phyloP scores from a whole-genome alignment of 2,329 filamentous ascomycete genomes.

The Phoma sp. region DNA sequence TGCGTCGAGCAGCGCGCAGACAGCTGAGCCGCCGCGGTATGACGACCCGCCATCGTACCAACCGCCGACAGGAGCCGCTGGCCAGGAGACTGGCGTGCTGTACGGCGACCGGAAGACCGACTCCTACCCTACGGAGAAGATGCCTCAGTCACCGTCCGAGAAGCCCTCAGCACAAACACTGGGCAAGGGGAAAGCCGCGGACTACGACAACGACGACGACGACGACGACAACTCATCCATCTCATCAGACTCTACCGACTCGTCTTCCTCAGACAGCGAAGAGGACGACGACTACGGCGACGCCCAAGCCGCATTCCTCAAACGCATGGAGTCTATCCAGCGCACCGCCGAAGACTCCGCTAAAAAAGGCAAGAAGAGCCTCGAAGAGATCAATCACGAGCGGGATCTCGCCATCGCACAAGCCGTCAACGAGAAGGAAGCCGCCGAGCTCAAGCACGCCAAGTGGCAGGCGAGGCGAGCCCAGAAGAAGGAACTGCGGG shows the following conservation, averaged over 20 bases:
- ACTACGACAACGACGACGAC: slow-evolving; percentile 16
- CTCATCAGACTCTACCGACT: slow-evolving; percentile 32
- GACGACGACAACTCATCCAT: slow-evolving; percentile 29
- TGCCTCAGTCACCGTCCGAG: background rate
- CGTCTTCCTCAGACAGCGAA: slow-evolving; percentile 19
- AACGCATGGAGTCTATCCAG: slow-evolving; percentile 34
- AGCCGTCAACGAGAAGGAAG: slow-evolving; percentile 27
- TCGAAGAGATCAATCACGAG: slow-evolving; percentile 28
- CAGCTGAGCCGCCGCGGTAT: slow-evolving; percentile 9
- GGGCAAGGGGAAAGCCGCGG: background rate
- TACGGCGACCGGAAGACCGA: slow-evolving; percentile 13
- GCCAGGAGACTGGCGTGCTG: slow-evolving; percentile 30
- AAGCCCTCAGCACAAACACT: background rate
- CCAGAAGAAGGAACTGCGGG: slow-evolving; percentile 15
- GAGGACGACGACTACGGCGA: slow-evolving; percentile 20
- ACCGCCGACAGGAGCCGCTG: background rate
- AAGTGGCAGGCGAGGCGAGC: slow-evolving; percentile 25
- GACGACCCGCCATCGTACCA: slow-evolving; percentile 26
- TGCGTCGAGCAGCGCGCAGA: slow-evolving; percentile 8
- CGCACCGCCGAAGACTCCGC: slow-evolving; percentile 19
- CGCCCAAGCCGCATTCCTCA: slow-evolving; percentile 16
- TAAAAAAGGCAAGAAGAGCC: slow-evolving; percentile 33
- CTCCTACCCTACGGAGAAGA: slow-evolving; percentile 1
- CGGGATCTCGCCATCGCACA: slow-evolving; percentile 34
- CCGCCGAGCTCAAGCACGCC: slow-evolving; percentile 26